Conservation (phyloP, 2,329 filamentous ascomycete genomes). For the Ascomycota sp. region DNA sequence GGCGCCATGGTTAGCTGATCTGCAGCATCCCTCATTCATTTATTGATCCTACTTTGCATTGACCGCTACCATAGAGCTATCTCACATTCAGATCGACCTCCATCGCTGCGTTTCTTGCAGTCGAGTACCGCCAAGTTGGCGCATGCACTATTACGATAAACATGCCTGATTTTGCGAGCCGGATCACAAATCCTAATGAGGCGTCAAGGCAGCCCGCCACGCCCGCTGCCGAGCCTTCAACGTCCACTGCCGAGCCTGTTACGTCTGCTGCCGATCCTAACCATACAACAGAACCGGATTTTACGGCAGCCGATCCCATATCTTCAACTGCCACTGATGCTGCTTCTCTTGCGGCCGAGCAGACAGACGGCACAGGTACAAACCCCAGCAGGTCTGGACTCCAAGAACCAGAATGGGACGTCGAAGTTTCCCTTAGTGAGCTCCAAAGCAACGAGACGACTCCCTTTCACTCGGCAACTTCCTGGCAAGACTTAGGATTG, state of each 20-base stretch:
- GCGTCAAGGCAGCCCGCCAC: neutral
- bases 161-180: constrained; percentile 30
- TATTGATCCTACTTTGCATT: neutral
- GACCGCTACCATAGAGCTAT: neutral
- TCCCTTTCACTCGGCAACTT: constrained; percentile 66
- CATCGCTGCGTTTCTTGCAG: neutral
- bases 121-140: too few species aligned
- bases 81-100: neutral
- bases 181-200: constrained; percentile 25
- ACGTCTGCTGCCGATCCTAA: neutral
- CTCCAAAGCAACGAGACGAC: constrained; percentile 72
- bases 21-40: too few species aligned
- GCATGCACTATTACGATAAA: neutral
- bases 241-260: constrained; percentile 4
- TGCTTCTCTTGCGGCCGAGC: constrained; percentile 9
- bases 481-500: constrained; percentile 74
- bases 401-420: constrained; percentile 60
- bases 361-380: constrained; percentile 17
- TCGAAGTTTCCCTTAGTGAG: constrained; percentile 82
- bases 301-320: neutral
- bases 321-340: constrained; percentile 5
- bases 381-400: constrained; percentile 28
- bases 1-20: too few species aligned
- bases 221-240: constrained; percentile 2
- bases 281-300: constrained; percentile 3